Evolutionary conservation across 495 filamentous ascomycete species (phyloP).

Genomic region (Aspergillus steynii): DNA sequence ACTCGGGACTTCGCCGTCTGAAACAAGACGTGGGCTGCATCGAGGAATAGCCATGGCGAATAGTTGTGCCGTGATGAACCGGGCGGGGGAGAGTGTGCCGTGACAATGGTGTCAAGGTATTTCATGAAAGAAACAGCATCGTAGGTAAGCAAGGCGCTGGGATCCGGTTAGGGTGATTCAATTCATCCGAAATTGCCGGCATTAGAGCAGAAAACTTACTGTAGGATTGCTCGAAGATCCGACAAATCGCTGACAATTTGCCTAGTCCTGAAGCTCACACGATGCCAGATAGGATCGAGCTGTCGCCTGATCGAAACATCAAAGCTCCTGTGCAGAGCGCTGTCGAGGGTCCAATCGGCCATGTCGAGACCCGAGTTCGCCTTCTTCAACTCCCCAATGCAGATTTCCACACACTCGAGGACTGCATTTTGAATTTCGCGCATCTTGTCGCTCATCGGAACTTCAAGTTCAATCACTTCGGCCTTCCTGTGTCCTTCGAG

Average conservation of each 20-base stretch:
- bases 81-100: constrained; percentile 84
- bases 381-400: constrained; percentile 89
- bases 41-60: constrained; percentile 94
- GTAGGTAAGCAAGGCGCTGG: constrained; percentile 70
- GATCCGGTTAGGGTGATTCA: constrained; percentile 17
- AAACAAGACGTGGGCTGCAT: constrained; percentile 93
- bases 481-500: constrained; percentile 90
- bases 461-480: constrained; percentile 94
- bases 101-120: constrained; percentile 90
- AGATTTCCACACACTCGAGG: constrained; percentile 94
- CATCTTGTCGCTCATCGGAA: constrained; percentile 97
- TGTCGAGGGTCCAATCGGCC: constrained; percentile 97
- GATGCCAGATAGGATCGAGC: constrained; percentile 94
- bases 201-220: constrained; percentile 45
- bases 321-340: constrained; percentile 89
- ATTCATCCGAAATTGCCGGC: background rate
- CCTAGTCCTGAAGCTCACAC: constrained; percentile 90
- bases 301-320: constrained; percentile 87
- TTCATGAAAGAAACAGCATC: constrained; percentile 91
- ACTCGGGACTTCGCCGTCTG: constrained; percentile 86
- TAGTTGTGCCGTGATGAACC: constrained; percentile 85
- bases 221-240: constrained; percentile 81
- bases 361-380: constrained; percentile 86
- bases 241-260: constrained; percentile 90
- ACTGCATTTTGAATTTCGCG: constrained; percentile 89